Evolutionary conservation across 2,329 filamentous ascomycete species (phyloP).

Genomic region (Emmonsiellopsis sp.): DNA sequence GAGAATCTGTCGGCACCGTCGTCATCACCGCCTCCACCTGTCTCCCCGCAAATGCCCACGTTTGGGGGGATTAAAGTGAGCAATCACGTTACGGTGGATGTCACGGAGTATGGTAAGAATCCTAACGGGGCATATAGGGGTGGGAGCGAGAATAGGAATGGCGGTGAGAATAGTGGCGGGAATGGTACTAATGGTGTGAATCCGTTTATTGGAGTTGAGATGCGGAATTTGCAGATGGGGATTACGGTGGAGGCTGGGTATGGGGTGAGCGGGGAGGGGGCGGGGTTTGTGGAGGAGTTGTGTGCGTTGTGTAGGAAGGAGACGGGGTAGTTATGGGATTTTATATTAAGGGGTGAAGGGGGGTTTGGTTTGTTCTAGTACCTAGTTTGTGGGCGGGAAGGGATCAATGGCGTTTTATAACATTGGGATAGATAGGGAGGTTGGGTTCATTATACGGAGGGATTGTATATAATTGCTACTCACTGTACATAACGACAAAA

Average conservation of each 20-base stretch:
- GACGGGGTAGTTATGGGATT: no score
- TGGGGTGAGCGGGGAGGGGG: conserved; percentile 1
- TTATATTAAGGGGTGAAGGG: background rate
- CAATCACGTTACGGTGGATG: conserved; percentile 51
- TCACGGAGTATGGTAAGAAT: conserved; percentile 16
- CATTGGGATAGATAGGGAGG: no score
- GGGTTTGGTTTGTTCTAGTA: background rate
- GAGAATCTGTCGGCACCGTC: no score
- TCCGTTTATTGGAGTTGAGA: conserved; percentile 9
- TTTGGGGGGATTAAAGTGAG: conserved; percentile 54
- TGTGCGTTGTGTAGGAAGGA: conserved; percentile 7
- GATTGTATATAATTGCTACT: no score
- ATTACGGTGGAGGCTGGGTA: conserved; percentile 8
- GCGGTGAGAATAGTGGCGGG: no score
- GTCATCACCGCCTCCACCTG: no score
- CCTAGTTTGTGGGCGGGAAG: background rate
- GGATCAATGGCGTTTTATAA: no score
- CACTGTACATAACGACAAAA: no score
- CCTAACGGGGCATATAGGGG: no score
- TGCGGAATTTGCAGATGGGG: conserved; percentile 5
- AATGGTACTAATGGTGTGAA: no score
- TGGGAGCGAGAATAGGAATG: no score
- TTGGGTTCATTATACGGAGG: no score
- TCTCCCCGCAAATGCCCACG: background rate
- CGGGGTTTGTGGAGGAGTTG: conserved; percentile 12